phyloP scores from a whole-genome alignment of 2,329 filamentous ascomycete species.

The Verticillium zaregamsianum region DNA sequence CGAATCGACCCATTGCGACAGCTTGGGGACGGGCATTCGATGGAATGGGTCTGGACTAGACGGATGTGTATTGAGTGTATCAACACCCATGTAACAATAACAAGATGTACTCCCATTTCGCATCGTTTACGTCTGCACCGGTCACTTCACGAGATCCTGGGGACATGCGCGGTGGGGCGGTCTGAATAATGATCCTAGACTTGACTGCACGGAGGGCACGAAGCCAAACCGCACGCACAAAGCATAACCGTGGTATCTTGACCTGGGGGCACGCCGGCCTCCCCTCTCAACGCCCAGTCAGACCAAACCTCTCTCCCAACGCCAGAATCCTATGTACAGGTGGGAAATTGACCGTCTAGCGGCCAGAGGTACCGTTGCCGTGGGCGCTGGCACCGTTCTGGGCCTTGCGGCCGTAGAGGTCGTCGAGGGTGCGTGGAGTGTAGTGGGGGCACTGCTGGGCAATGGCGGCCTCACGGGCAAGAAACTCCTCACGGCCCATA shows the following conservation, averaged over 20 bases:
- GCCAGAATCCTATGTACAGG: neutral
- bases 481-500: slow-evolving; percentile 68
- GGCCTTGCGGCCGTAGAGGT: neutral
- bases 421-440: neutral
- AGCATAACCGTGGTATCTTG: neutral
- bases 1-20: neutral
- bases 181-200: neutral
- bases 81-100: slow-evolving; percentile 28
- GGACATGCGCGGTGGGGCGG: neutral
- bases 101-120: neutral
- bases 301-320: neutral
- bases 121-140: neutral
- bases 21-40: neutral
- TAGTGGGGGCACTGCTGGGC: slow-evolving; percentile 9
- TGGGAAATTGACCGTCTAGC: neutral
- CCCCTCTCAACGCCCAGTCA: neutral
- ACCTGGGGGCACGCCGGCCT: neutral
- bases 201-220: neutral
- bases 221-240: neutral
- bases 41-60: neutral
- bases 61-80: slow-evolving; percentile 19
- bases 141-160: neutral
- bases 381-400: neutral
- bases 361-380: neutral
- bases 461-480: slow-evolving; percentile 35